phyloP scores from a whole-genome alignment of 169 alveolate species.

The Plasmodium yoelii region DNA sequence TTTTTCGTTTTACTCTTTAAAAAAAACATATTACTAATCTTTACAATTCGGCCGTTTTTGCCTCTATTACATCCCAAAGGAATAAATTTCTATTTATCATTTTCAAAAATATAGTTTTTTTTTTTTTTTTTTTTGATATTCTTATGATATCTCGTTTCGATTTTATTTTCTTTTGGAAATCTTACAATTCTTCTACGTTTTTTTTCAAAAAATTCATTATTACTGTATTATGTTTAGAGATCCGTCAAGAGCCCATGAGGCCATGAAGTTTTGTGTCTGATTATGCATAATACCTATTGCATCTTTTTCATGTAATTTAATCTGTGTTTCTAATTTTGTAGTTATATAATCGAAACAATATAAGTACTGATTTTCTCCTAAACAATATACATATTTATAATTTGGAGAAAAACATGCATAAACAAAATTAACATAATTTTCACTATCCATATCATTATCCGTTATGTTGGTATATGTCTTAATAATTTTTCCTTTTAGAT shows the following conservation, averaged over 20 bases:
- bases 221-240: slow-evolving; percentile 58
- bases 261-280: slow-evolving; percentile 51
- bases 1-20: no score
- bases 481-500: slow-evolving; percentile 81
- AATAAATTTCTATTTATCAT: no score
- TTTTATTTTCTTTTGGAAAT: no score
- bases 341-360: slow-evolving; percentile 82
- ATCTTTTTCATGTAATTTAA: slow-evolving; percentile 72
- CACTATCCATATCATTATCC: slow-evolving; percentile 39
- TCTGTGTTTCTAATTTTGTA: slow-evolving; percentile 75
- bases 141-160: no score
- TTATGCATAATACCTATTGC: slow-evolving; percentile 51
- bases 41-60: no score
- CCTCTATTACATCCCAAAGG: no score
- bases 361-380: slow-evolving; percentile 81
- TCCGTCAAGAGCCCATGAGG: slow-evolving; percentile 74
- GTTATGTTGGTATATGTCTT: slow-evolving; percentile 76
- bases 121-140: no score
- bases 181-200: not conserved
- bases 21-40: no score
- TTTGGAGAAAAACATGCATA: slow-evolving; percentile 78
- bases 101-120: no score
- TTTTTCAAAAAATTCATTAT: not conserved
- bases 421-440: slow-evolving; percentile 5
- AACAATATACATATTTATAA: slow-evolving; percentile 81